These are phyloP conservation scores for Pulveroboletus sp. DNA, from an alignment of 768 basidiomycete genomes.

Conservation along the genomic window DNA sequence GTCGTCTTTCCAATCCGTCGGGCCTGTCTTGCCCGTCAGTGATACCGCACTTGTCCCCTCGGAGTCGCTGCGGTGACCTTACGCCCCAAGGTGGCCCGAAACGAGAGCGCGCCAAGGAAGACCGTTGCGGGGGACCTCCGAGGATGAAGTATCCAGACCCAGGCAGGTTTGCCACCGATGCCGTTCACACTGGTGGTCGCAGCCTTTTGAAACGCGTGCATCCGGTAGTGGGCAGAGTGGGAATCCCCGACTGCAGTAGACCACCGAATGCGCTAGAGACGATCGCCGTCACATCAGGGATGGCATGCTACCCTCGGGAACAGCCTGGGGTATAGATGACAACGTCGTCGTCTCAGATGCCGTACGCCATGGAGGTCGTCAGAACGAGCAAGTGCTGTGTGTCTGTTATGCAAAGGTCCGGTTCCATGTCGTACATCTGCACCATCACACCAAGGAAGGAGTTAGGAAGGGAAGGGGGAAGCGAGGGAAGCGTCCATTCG, in stretches of 20 bases:
- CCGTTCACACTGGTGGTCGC: slow-evolving; percentile 72
- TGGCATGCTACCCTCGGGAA: slow-evolving; percentile 57
- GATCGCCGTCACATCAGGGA: slow-evolving; percentile 71
- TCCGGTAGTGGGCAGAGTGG: no score
- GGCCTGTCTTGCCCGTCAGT: no score
- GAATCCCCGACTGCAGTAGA: slow-evolving; percentile 40
- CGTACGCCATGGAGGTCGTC: slow-evolving; percentile 60
- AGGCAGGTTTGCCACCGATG: slow-evolving; percentile 53
- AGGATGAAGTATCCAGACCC: slow-evolving; percentile 70
- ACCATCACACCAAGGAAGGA: neutral
- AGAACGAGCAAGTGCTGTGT: slow-evolving; percentile 61
- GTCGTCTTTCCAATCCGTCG: no score
- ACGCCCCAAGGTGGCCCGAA: slow-evolving; percentile 69
- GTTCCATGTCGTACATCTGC: no score
- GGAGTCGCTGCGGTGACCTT: no score
- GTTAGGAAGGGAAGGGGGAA: neutral
- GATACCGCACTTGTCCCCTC: no score
- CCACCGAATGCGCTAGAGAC: slow-evolving; percentile 74
- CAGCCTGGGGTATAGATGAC: slow-evolving; percentile 3
- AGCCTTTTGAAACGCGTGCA: slow-evolving; percentile 26
- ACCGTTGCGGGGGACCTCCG: slow-evolving; percentile 58
- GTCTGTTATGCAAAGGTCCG: slow-evolving; percentile 48
- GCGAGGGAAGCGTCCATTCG: no score
- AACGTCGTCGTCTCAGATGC: slow-evolving; percentile 47
- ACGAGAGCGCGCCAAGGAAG: slow-evolving; percentile 59